Percentiles rank a stretch among this genome's conserved stretches.
These are phyloP conservation scores for Pythium sukuiense DNA, from an alignment of 352 stramenopile species.

Conservation along the genomic window DNA sequence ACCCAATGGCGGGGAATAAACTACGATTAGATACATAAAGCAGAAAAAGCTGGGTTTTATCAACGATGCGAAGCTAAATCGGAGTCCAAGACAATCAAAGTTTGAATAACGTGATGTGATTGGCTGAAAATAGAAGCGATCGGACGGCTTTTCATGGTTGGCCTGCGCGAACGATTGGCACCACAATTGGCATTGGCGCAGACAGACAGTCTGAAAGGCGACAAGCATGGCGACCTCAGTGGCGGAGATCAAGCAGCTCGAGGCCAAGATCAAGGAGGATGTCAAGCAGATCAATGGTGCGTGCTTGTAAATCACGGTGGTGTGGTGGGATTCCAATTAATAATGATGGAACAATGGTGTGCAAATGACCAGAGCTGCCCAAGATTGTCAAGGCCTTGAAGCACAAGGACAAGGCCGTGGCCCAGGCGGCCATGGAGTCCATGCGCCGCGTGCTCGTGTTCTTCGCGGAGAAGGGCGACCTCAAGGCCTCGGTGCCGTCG, in stretches of 20 bases:
- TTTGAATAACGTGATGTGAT: constrained; percentile 14
- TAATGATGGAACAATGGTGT: not conserved
- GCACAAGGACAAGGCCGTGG: constrained; percentile 66
- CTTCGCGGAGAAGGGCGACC: constrained; percentile 82
- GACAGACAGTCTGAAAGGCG: constrained; percentile 27
- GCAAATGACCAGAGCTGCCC: constrained; percentile 43
- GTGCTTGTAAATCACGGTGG: not conserved
- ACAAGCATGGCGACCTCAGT: constrained; percentile 48
- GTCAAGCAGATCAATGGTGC: constrained; percentile 83
- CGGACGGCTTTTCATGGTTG: constrained; percentile 32
- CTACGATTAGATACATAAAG: not conserved
- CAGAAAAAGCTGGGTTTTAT: not conserved
- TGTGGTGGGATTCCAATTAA: not conserved
- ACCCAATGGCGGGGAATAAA: not conserved
- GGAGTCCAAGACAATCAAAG: not conserved
- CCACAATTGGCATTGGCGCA: constrained; percentile 30
- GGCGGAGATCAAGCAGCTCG: constrained; percentile 83
- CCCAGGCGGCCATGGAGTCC: constrained; percentile 76
- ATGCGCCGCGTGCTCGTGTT: constrained; percentile 78
- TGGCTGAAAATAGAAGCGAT: constrained; percentile 23
- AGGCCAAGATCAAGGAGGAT: constrained; percentile 85
- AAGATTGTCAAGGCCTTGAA: constrained; percentile 78
- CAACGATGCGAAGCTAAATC: not conserved
- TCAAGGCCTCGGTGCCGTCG: constrained; percentile 33
- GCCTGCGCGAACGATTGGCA: constrained; percentile 12